These are phyloP conservation scores for Hygrophorus russula DNA, from an alignment of 768 basidiomycete species.

Conservation along the genomic window DNA sequence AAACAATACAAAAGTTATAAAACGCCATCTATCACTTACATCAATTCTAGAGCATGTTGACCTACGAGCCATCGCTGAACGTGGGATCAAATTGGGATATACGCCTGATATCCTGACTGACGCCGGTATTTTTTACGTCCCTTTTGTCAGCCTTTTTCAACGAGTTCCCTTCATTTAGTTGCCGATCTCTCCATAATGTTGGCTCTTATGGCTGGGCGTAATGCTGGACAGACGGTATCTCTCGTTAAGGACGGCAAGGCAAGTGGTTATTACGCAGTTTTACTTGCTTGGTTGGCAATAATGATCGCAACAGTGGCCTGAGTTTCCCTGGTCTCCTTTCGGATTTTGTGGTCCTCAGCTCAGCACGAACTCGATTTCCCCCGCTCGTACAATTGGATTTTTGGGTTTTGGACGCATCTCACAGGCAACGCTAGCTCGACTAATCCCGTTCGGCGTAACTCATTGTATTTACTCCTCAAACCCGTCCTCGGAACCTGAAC, in stretches of 20 bases:
- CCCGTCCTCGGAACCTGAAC: constrained; percentile 32
- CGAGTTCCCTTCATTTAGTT: constrained; percentile 31
- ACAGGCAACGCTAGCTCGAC: constrained; percentile 68
- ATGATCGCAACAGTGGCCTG: constrained; percentile 56
- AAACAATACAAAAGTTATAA: constrained; percentile 8
- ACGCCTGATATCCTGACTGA: constrained; percentile 92
- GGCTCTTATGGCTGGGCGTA: constrained; percentile 86
- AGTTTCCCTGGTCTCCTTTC: constrained; percentile 72
- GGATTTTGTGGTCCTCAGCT: constrained; percentile 76
- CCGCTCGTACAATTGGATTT: constrained; percentile 63
- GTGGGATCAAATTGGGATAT: constrained; percentile 69
- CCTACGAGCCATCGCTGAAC: constrained; percentile 42
- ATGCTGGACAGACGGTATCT: constrained; percentile 49
- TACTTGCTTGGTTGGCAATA: not conserved
- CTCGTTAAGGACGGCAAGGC: constrained; percentile 66
- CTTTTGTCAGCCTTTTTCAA: not conserved
- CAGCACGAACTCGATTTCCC: constrained; percentile 20
- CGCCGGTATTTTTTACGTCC: constrained; percentile 41
- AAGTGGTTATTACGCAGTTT: constrained; percentile 12
- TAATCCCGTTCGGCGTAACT: constrained; percentile 75
- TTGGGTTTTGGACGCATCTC: constrained; percentile 94
- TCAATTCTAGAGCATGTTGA: constrained; percentile 68
- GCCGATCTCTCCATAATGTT: constrained; percentile 89
- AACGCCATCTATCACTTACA: not conserved
- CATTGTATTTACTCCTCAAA: constrained; percentile 58